Evolutionary conservation across 495 filamentous ascomycete genomes (phyloP), one percentile per base, ranked within the genome.

Genomic region (Neurospora sp.): DNA sequence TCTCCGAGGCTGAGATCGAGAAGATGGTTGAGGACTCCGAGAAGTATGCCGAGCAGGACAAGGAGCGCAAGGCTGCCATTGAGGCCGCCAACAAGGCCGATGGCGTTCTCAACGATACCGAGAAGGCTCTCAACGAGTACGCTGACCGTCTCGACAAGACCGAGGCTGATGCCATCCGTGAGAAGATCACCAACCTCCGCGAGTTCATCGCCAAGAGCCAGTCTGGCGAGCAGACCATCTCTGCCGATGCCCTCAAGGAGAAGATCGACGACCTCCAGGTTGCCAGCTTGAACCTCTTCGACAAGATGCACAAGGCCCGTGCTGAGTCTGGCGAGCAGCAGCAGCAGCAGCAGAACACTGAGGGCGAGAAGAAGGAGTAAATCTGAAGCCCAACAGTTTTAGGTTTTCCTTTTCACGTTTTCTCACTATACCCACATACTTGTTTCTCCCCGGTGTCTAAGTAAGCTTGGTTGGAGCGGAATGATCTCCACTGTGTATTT

Each of bases 261-360:
- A 97, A 98, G 93, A 95, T 91, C 75, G 96, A 98, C 75, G 96
- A 98, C 84, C 90, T 99, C 78, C 96, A 98, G 86, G 93, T 90
- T 80, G 93, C 96, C 74, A 95, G 92, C 85, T 88, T 99, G 86
- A 97, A 91, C 83, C 90, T 98, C 77, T 99, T 99, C 84, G 96
- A 98, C 87, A 97, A 99, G 92, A 97, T 99, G 93, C 96, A 99
- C 91, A 96, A 96, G 88, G 94, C 96, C 70, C 90, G 93, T 76
- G 78, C 83, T 76, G 93, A 95, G 87, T 79, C 83, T 8, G 77
- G 83, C 73, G 88, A 93, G 83, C 74, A 81, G 73, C 74, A 79
- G 69, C 74, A 79, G 69, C 79, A 77, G 71, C 76, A 80, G 73
- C 72, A 75, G 72, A 82, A 88, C 82, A 84, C 89, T 74, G 91